Percentiles rank a stretch among this genome's conserved stretches.
These are phyloP conservation scores for Lanmaoa rubissima DNA, from an alignment of 768 basidiomycete genomes.

Conservation along the genomic window DNA sequence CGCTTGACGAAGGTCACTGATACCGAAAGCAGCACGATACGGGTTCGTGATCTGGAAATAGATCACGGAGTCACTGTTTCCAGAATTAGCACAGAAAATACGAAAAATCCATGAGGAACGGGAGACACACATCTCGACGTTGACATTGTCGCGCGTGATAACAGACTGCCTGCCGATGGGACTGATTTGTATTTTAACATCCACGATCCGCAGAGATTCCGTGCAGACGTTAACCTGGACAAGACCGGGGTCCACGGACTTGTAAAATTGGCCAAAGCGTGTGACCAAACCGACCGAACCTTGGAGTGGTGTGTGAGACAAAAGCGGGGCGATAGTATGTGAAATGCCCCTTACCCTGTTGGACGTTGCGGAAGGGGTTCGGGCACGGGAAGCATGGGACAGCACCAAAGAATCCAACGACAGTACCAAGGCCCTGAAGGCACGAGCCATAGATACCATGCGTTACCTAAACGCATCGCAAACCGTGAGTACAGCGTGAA, in stretches of 20 bases:
- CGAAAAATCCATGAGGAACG: not conserved
- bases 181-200: constrained; percentile 95
- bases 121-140: constrained; percentile 77
- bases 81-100: constrained; percentile 1
- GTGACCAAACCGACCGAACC: constrained; percentile 89
- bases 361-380: constrained; percentile 82
- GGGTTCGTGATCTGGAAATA: constrained; percentile 90
- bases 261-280: constrained; percentile 96
- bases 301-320: constrained; percentile 31
- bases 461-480: constrained; percentile 47
- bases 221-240: constrained; percentile 94
- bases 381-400: constrained; percentile 83
- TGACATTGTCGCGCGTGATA: constrained; percentile 95
- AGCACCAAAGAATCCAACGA: constrained; percentile 69
- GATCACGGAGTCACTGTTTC: constrained; percentile 79
- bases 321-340: not conserved
- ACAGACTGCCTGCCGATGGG: constrained; percentile 84
- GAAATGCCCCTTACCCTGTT: constrained; percentile 57
- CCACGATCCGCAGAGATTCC: constrained; percentile 80
- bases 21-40: constrained; percentile 93
- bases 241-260: constrained; percentile 89
- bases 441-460: constrained; percentile 87
- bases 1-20: constrained; percentile 83
- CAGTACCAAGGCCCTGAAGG: constrained; percentile 64
- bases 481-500: not conserved